phyloP scores from a whole-genome alignment of 2,329 filamentous ascomycete genomes.

The Alternaria angustiovoidea region DNA sequence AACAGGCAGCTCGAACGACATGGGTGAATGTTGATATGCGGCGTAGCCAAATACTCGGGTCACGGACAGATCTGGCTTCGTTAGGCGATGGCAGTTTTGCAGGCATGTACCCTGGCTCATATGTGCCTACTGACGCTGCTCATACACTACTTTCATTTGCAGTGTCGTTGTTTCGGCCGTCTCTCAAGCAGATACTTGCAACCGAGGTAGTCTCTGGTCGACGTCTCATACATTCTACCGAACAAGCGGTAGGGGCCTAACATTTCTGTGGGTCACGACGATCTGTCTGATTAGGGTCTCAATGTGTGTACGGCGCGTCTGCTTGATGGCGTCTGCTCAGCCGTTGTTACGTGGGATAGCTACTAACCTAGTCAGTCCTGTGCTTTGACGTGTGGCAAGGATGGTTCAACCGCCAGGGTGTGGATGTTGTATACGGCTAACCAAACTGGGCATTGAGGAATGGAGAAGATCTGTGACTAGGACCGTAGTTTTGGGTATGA shows the following conservation, averaged over 20 bases:
- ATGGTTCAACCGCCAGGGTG: background rate
- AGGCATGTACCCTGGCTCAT: background rate
- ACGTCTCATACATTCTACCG: background rate
- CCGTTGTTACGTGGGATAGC: constrained; percentile 7
- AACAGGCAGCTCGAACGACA: constrained; percentile 28
- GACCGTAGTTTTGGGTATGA: constrained; percentile 17
- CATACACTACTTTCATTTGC: background rate
- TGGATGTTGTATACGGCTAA: constrained; percentile 7
- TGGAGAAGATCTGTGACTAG: constrained; percentile 16
- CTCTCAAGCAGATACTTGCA: background rate
- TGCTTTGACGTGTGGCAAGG: constrained; percentile 11
- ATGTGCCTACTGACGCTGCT: background rate
- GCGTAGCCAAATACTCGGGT: constrained; percentile 21
- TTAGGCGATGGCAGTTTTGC: constrained; percentile 11
- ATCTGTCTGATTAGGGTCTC: constrained; percentile 10
- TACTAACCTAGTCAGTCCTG: background rate
- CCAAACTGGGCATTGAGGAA: constrained; percentile 4
- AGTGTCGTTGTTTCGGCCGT: background rate
- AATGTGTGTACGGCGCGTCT: constrained; percentile 2
- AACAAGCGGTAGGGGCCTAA: background rate
- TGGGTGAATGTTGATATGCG: constrained; percentile 21
- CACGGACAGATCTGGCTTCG: constrained; percentile 18
- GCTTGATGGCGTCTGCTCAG: background rate
- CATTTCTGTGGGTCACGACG: background rate
- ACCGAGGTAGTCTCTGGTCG: background rate